Evolutionary conservation across 2,329 filamentous ascomycete species (phyloP).

Genomic region (Biscogniauxia sp.): DNA sequence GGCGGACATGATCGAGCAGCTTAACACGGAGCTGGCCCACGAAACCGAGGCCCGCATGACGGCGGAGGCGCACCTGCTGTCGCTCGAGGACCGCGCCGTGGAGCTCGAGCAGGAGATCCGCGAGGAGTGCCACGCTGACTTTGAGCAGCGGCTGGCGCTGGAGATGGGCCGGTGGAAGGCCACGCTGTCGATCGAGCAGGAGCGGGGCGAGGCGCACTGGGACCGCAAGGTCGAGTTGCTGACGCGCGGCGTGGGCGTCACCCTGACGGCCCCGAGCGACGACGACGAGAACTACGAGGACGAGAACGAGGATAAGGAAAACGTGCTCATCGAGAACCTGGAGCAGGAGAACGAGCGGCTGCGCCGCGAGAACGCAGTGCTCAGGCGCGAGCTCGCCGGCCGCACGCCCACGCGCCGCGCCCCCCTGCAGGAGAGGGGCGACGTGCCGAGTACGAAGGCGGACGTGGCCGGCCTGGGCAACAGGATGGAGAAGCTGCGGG

Average conservation of each 20-base stretch:
- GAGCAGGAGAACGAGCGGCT: constrained; percentile 71
- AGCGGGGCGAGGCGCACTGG: constrained; percentile 78
- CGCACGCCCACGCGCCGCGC: constrained; percentile 62
- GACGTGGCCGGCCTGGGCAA: constrained; percentile 40
- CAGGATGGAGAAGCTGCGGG: constrained; percentile 50
- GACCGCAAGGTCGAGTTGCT: constrained; percentile 83
- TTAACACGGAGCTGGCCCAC: constrained; percentile 66
- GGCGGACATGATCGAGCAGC: constrained; percentile 70
- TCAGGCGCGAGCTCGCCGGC: constrained; percentile 64
- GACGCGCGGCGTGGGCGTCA: constrained; percentile 53
- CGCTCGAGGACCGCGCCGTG: constrained; percentile 63
- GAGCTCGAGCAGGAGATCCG: constrained; percentile 79
- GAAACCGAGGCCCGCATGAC: constrained; percentile 69
- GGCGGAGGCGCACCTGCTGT: constrained; percentile 70
- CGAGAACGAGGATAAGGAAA: constrained; percentile 57
- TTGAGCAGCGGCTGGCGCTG: constrained; percentile 71
- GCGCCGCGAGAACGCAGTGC: constrained; percentile 59
- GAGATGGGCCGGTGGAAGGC: constrained; percentile 82
- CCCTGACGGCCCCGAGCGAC: constrained; percentile 35
- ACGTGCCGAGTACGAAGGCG: constrained; percentile 29
- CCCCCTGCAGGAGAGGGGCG: constrained; percentile 54
- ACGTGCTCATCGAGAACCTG: constrained; percentile 60
- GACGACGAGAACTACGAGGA: constrained; percentile 40
- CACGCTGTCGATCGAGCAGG: constrained; percentile 73
- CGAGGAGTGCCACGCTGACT: constrained; percentile 85